Evolutionary conservation across 2,329 filamentous ascomycete genomes (phyloP), one percentile per base, ranked within the genome.

Genomic region (Nothopassalora personata): DNA sequence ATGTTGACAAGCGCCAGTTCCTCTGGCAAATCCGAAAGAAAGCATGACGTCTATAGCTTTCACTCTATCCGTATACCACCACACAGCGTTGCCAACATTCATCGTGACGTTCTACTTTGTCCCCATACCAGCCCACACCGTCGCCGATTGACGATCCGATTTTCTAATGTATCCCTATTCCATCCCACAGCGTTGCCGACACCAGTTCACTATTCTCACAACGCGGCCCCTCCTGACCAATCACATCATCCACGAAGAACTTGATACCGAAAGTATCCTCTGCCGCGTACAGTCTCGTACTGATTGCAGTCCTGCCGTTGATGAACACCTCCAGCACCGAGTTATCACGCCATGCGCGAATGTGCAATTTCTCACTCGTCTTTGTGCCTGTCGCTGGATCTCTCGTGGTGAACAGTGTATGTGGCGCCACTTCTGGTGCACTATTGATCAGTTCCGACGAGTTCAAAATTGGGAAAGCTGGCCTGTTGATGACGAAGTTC

Each of bases 251-350:
- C 2, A 62, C 67, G 31, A 67, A 69, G 52, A 68, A 66, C 5
- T 60, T 49, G 28, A 69, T 57, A 9, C 66, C 66, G 39, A 66
- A 62, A 0, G 60, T 66, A 52, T 65, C 63, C 28, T 68, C 66
- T 1, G 60, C 67, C n/a, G 64, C 66, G 53, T 68, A 67, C 1
- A 69, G 43, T 28, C 67, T 60, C 1, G 78, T 77, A 0, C 73
- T 72, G 15, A 80, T 72, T 2, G 72, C 75, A 13, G 73, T 76
- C 10, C 78, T 68, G 8, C 71, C 72, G 58, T 80, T 80, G 5
- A 76, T 73, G 60, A 79, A 80, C 0, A 80, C 72, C 60, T 80
- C 78, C 2, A 80, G 64, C 5, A 78, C 75, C 23, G 73, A 76
- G 23, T 63, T 70, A 56, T 80, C 77, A 51, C 74, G 75, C 64